Percentiles rank a stretch among this genome's conserved stretches.
phyloP scores from a whole-genome alignment of 768 basidiomycete species.

The Trametes sanguinea region DNA sequence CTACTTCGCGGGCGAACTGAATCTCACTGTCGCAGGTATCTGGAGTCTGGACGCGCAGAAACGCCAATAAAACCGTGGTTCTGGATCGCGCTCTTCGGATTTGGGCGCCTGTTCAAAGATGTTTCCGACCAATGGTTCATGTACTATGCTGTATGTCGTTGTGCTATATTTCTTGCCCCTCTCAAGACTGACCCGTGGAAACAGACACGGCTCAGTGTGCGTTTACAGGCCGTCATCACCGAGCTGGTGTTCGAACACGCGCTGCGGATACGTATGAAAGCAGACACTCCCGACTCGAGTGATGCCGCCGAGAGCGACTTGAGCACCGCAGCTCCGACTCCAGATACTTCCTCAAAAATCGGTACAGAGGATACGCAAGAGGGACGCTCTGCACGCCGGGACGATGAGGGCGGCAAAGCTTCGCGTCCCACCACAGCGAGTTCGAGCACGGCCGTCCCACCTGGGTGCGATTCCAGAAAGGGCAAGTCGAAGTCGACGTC shows the following conservation, averaged over 20 bases:
- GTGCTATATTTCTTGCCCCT: too few species aligned
- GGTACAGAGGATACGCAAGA: constrained; percentile 35
- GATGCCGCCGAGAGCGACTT: constrained; percentile 17
- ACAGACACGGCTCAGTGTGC: constrained; percentile 48
- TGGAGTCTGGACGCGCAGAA: constrained; percentile 40
- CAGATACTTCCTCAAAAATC: constrained; percentile 29
- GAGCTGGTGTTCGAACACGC: constrained; percentile 57
- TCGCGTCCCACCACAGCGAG: neutral
- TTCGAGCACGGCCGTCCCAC: constrained; percentile 6
- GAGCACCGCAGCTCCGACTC: constrained; percentile 21
- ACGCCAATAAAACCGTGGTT: constrained; percentile 49
- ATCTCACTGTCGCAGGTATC: constrained; percentile 26
- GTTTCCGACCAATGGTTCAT: constrained; percentile 44
- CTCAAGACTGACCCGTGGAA: constrained; percentile 29
- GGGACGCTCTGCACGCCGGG: too few species aligned
- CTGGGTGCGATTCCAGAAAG: neutral
- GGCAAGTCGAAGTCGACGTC: constrained; percentile 3
- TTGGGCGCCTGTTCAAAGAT: constrained; percentile 40
- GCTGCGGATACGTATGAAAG: constrained; percentile 62
- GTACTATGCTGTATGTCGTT: constrained; percentile 34
- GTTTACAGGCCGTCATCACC: constrained; percentile 52
- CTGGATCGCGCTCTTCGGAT: constrained; percentile 42
- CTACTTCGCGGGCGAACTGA: neutral
- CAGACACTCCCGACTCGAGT: constrained; percentile 32
- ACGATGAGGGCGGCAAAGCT: too few species aligned